Evolutionary conservation across 192 early-diverging fungal genomes (phyloP), one percentile per base, ranked within the genome.

Genomic region (Rhizophlyctis rosea): DNA sequence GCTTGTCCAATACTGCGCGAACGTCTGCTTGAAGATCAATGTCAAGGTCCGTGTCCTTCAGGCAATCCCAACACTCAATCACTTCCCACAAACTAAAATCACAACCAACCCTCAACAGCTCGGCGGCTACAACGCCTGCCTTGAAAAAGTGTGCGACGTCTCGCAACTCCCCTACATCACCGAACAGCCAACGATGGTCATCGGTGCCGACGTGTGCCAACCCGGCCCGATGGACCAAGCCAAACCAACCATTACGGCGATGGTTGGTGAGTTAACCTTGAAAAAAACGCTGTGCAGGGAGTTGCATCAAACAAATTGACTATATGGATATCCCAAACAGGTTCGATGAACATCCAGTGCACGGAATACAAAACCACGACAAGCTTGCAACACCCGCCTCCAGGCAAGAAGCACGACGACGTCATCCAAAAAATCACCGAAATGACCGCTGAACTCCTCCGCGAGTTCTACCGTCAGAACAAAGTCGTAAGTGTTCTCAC

Each of bases 1-100:
- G 14, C 86, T 81, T 16, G 63, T 69, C 73, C 91, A 91, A 70
- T 94, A 93, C 78, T 87, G 87, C 51, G 87, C 89, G 31, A 97
- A 97, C 65, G 71, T 97, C 11, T 86, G 83, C 47, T 73, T 95
- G 27, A 95, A 95, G 79, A 79, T 87, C 49, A 89, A 89, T 65
- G 73, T 80, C 18, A 89, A 89, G 64, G 75, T 89, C 24, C 85
- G 87, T 50, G 87, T 85, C 0, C 33, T 62, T 39, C 79, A 84
- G 23, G 39, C 60, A 11, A 60, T 28, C 16, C 39, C 81, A 3
- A 7, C 54, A 24, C 1, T 1, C 1, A 16, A 24, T 2, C 60
- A 24, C n/a, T 36, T 83, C 3, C 16, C 56, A 28, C 2, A 2
- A 1, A n/a, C 14, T 1, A 23, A 28, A n/a, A n/a, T 0, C 57